Evolutionary conservation across 2,329 filamentous ascomycete species (phyloP).

Genomic region (Colletotrichum sojae): DNA sequence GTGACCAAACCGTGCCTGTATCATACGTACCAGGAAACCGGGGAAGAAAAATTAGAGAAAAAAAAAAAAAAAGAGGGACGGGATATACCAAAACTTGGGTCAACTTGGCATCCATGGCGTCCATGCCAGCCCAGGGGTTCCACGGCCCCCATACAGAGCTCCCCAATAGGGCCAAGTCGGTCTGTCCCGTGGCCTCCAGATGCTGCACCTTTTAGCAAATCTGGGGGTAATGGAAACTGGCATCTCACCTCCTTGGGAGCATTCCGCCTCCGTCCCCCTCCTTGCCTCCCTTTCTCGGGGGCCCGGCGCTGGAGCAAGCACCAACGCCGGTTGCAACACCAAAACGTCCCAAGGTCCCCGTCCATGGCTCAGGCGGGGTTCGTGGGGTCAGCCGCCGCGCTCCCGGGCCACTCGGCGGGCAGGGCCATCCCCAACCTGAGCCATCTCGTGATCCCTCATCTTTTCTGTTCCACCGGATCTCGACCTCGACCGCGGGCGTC

Average conservation of each 20-base stretch:
- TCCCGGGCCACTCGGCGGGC: slow-evolving; percentile 38
- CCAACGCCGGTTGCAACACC: not conserved
- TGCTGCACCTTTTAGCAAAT: slow-evolving; percentile 43
- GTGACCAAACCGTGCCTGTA: too few species aligned
- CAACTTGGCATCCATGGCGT: slow-evolving; percentile 23
- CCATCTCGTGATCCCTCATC: slow-evolving; percentile 38
- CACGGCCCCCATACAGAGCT: slow-evolving; percentile 3
- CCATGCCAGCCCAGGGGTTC: not conserved
- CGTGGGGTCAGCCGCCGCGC: slow-evolving; percentile 37
- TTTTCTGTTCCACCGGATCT: slow-evolving; percentile 1
- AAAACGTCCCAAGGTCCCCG: not conserved
- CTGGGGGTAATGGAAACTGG: slow-evolving; percentile 44
- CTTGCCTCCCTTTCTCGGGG: not conserved
- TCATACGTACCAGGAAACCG: not conserved
- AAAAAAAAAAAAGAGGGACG: not conserved
- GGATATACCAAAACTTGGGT: not conserved
- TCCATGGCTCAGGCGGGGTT: slow-evolving; percentile 28
- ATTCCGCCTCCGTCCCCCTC: not conserved
- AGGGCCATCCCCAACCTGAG: slow-evolving; percentile 37
- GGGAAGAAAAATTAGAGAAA: not conserved
- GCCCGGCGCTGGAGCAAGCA: slow-evolving; percentile 18
- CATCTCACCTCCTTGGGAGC: not conserved
- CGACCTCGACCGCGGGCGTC: too few species aligned
- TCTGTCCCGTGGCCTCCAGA: slow-evolving; percentile 39
- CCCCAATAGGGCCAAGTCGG: slow-evolving; percentile 38